A percentile compares a stretch with the other conserved stretches of the same genome.
Conservation (phyloP, 1,284 basidiomycete species). For the Phellinidium pouzarii region DNA sequence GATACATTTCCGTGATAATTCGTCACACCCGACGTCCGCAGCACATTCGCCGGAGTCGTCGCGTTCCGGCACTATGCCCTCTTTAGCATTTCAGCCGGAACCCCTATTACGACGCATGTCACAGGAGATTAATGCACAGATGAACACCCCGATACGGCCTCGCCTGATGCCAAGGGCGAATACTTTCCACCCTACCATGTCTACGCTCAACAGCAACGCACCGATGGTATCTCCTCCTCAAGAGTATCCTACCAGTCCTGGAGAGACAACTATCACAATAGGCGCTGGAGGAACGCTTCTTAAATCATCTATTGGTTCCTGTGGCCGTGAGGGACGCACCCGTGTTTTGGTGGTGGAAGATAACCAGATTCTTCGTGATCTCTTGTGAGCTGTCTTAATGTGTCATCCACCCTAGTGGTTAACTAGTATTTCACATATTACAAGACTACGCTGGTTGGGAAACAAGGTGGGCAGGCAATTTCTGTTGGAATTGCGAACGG, state of each 20-base stretch:
- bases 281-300: constrained; percentile 55
- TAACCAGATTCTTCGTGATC: constrained; percentile 66
- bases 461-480: constrained; percentile 51
- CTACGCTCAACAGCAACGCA: background rate
- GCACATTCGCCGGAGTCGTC: background rate
- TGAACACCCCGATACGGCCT: constrained; percentile 6
- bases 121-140: constrained; percentile 10
- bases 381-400: constrained; percentile 43
- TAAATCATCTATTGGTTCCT: constrained; percentile 49
- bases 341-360: constrained; percentile 81
- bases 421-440: constrained; percentile 19
- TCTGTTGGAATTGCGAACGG: constrained; percentile 6
- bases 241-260: constrained; percentile 18
- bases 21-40: constrained; percentile 8
- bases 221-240: constrained; percentile 10
- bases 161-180: constrained; percentile 13
- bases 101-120: constrained; percentile 6
- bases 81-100: constrained; percentile 3
- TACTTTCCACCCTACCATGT: constrained; percentile 15
- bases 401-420: background rate
- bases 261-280: constrained; percentile 41
- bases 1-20: constrained; percentile 40
- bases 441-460: constrained; percentile 71
- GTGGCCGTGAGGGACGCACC: constrained; percentile 34
- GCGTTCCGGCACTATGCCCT: constrained; percentile 6